Evolutionary conservation across 108 stramenopile genomes (phyloP).

Genomic region (Chaetoceros muelleri): DNA sequence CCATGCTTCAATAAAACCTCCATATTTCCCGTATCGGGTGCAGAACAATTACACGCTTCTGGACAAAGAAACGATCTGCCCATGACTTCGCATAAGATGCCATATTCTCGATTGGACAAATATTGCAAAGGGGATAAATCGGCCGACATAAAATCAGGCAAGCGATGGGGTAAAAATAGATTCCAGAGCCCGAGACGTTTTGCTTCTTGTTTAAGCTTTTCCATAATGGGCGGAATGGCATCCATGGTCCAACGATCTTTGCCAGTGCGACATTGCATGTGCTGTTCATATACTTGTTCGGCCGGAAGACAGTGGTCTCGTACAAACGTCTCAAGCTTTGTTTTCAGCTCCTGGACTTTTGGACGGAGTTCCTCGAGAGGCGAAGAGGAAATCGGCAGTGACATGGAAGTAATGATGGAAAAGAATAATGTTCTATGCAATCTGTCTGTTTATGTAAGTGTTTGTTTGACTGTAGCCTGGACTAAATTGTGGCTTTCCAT

Average conservation of each 20-base stretch:
- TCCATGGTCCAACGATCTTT: conserved; percentile 46
- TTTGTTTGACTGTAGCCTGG: too few species aligned
- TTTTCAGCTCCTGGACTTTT: conserved; percentile 34
- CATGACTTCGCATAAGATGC: conserved; percentile 81
- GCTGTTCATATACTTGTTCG: conserved; percentile 57
- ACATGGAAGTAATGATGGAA: too few species aligned
- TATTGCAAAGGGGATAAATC: conserved; percentile 16
- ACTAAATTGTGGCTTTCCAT: too few species aligned
- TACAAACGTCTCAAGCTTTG: conserved; percentile 63
- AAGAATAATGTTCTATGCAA: too few species aligned
- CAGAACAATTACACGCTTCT: conserved; percentile 91
- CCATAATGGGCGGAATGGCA: conserved; percentile 61
- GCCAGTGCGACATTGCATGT: conserved; percentile 38
- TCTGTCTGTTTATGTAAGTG: too few species aligned
- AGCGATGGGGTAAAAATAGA: conserved; percentile 68
- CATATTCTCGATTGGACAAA: conserved; percentile 77
- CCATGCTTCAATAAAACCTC: conserved; percentile 90
- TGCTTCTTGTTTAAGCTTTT: conserved; percentile 47
- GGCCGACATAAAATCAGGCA: conserved; percentile 15
- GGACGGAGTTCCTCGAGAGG: conserved; percentile 13
- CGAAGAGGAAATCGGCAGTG: too few species aligned
- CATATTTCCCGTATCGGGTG: conserved; percentile 99
- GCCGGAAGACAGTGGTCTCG: conserved; percentile 66
- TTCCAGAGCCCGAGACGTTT: conserved; percentile 80
- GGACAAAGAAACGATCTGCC: conserved; percentile 72